Base-by-base conservation (phyloP, 805 yeast genomes). In the Candida endomychidarum region DNA sequence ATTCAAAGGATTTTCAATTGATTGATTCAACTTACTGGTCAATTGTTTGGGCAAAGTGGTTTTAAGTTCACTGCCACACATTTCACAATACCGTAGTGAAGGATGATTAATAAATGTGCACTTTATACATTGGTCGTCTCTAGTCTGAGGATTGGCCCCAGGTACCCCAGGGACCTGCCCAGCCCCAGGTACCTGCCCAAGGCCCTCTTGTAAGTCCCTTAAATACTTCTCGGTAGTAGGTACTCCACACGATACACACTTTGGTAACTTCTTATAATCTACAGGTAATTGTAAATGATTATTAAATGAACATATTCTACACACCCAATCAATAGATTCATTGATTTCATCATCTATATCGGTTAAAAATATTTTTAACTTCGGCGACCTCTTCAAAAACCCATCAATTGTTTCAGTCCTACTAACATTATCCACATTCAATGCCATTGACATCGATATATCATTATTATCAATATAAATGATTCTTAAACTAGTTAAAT, bases 81-180 rank as follows among this genome's bases (percentile, higher is more conserved):
- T 74, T 59, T 91, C 99, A 60, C 99, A 91, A 46, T 70, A 72
- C 25, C 70, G 61, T 70, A 91, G 67, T 2, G 86, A 78, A 0
- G 89, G 85, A 58, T 90, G 96, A 57, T 91, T 93, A 9, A 78
- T 63, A 53, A 89, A 91, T 0, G 98, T 86, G 50, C 95, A 86
- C 35, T 58, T 62, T 0, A 74, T 71, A 44, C 83, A 77, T 45
- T 65, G 70, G 24, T 67, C 68, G 17, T 45, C 49, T 35, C 47
- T 18, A 5, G 5, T 18, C 14, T 12, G 30, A 9, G 12, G 18
- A n/a, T n/a, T n/a, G n/a, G n/a, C n/a, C n/a, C n/a, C n/a, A n/a
- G n/a, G n/a, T n/a, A n/a, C n/a, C n/a, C n/a, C n/a, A n/a, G n/a
- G n/a, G n/a, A n/a, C n/a, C n/a, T n/a, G n/a, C n/a, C n/a, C n/a